Evolutionary conservation across 1,284 basidiomycete genomes (phyloP).

Genomic region (Microbotryum intermedium): DNA sequence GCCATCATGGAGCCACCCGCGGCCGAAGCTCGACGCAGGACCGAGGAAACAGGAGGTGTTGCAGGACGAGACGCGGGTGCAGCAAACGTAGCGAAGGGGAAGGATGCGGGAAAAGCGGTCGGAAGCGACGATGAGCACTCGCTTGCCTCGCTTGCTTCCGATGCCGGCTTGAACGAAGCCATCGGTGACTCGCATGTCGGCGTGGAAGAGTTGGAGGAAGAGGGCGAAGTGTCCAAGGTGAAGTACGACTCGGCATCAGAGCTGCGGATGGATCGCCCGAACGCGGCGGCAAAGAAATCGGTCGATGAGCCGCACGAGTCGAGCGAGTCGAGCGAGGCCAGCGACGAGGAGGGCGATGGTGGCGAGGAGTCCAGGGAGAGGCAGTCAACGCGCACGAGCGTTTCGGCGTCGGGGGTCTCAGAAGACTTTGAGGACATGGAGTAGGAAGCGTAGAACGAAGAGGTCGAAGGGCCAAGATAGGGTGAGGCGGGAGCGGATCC

Average conservation of each 20-base stretch:
- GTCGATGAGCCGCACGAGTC: background rate
- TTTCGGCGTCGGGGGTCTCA: background rate
- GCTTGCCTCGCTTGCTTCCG: background rate
- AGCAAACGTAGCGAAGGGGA: constrained; percentile 4
- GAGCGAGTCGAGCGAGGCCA: background rate
- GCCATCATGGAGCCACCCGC: constrained; percentile 2
- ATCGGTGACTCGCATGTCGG: background rate
- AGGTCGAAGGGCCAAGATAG: background rate
- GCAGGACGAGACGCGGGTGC: background rate
- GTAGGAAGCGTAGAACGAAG: background rate
- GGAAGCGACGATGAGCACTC: background rate
- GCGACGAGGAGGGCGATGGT: background rate
- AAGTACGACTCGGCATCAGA: background rate
- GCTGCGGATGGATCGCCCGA: too few relatives aligned
- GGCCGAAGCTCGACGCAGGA: background rate
- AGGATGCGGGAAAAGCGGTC: background rate
- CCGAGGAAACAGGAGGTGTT: background rate
- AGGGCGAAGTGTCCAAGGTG: background rate
- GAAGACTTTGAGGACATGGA: background rate
- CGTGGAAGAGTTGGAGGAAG: background rate
- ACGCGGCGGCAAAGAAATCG: background rate
- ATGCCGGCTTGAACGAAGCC: background rate
- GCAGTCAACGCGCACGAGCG: background rate
- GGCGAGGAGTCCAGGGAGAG: background rate
- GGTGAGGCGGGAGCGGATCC: background rate